phyloP scores from a whole-genome alignment of 108 stramenopile species.

The Seminavis robusta region DNA sequence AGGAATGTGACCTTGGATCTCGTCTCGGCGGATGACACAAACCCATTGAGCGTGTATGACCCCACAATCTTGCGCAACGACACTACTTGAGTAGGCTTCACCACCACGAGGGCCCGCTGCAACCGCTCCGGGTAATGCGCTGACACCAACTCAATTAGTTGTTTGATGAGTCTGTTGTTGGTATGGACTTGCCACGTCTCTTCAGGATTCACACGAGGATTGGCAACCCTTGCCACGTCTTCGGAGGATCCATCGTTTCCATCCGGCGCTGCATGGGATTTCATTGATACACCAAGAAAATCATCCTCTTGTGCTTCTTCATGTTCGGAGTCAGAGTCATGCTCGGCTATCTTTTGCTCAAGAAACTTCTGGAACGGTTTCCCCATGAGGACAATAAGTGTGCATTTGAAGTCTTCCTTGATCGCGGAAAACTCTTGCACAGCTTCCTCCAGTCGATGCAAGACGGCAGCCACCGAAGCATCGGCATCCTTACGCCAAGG shows the following conservation, averaged over 20 bases:
- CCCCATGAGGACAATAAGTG: constrained; percentile 50
- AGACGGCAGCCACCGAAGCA: constrained; percentile 43
- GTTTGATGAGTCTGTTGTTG: constrained; percentile 29
- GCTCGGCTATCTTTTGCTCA: constrained; percentile 3
- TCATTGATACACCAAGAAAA: not conserved
- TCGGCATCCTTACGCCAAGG: constrained; percentile 59
- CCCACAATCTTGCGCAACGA: constrained; percentile 13
- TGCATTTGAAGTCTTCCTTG: constrained; percentile 26
- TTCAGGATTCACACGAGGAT: constrained; percentile 37
- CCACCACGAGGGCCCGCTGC: constrained; percentile 40
- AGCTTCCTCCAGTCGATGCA: constrained; percentile 56
- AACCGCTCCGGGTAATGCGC: constrained; percentile 70
- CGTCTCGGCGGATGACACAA: constrained; percentile 19
- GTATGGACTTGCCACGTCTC: constrained; percentile 52
- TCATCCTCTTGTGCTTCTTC: constrained; percentile 9
- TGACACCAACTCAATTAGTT: constrained; percentile 27
- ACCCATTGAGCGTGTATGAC: constrained; percentile 5
- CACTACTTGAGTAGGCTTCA: constrained; percentile 27
- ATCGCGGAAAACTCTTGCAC: constrained; percentile 10
- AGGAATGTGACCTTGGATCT: constrained; percentile 33
- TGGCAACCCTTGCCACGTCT: not conserved
- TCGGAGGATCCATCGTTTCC: not conserved
- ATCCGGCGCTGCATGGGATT: no score
- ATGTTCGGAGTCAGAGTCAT: constrained; percentile 3
- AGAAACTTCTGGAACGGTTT: no score